These are phyloP conservation scores for Wickerhamiella galacta DNA, from an alignment of 805 yeast genomes.

Conservation along the genomic window DNA sequence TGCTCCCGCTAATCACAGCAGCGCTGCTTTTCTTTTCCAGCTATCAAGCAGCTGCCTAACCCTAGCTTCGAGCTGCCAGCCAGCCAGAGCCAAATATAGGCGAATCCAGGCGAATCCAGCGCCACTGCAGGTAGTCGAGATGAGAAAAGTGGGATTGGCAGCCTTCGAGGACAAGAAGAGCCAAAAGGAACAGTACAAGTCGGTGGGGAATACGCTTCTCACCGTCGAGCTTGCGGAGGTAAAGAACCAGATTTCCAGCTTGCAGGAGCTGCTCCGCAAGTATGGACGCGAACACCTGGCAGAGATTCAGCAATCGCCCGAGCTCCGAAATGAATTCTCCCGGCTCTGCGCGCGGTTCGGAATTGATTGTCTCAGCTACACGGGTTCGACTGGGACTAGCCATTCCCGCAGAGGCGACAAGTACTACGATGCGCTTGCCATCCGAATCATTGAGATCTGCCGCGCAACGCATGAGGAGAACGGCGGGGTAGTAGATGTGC, in stretches of 20 bases:
- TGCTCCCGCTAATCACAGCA: too few relatives aligned
- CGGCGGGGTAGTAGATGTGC: conserved; percentile 64
- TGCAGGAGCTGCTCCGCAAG: conserved; percentile 58
- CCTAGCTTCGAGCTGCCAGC: too few relatives aligned
- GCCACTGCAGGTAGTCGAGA: too few relatives aligned
- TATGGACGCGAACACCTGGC: conserved; percentile 58
- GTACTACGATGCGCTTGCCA: conserved; percentile 49
- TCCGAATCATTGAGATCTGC: conserved; percentile 61
- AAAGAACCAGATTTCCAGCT: conserved; percentile 53
- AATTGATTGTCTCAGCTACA: conserved; percentile 29
- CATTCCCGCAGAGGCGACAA: conserved; percentile 29
- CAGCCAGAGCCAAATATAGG: too few relatives aligned
- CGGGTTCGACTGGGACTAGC: conserved; percentile 19
- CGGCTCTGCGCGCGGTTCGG: conserved; percentile 67
- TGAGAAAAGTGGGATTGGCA: conserved; percentile 8
- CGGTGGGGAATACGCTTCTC: conserved; percentile 17
- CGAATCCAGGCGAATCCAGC: too few relatives aligned
- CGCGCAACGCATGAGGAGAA: conserved; percentile 50
- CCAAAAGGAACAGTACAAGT: conserved; percentile 5
- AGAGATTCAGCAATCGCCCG: conserved; percentile 47
- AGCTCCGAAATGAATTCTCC: conserved; percentile 54
- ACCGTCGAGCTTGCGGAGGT: conserved; percentile 30
- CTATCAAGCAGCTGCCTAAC: too few relatives aligned
- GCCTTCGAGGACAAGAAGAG: conserved; percentile 6
- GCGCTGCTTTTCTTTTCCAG: too few relatives aligned